phyloP scores from a whole-genome alignment of 768 basidiomycete genomes.

The Leucosporidium scottii region DNA sequence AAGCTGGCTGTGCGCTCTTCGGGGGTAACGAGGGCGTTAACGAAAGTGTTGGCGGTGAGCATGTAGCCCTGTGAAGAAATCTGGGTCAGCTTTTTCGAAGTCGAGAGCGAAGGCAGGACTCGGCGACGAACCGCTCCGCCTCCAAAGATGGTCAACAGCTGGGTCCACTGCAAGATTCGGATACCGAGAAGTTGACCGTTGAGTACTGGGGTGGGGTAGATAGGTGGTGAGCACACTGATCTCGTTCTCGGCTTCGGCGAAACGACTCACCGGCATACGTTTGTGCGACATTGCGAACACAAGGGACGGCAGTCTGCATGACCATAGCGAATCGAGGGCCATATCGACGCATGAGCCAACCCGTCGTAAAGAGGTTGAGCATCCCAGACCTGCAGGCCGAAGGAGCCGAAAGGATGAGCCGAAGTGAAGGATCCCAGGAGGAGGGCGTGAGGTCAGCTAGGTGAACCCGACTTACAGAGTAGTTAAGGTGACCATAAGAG shows the following conservation, averaged over 20 bases:
- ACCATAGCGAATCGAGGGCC: slow-evolving; percentile 39
- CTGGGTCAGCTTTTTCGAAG: too few species aligned
- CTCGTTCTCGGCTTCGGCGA: too few species aligned
- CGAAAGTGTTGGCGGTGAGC: slow-evolving; percentile 39
- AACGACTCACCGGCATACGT: slow-evolving; percentile 24
- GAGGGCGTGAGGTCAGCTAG: not conserved
- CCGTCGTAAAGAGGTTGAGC: slow-evolving; percentile 40
- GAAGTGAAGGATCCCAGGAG: not conserved
- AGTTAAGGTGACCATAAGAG: slow-evolving; percentile 37
- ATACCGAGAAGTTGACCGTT: slow-evolving; percentile 34
- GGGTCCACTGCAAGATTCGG: slow-evolving; percentile 38
- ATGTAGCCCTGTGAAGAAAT: not conserved
- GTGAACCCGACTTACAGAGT: slow-evolving; percentile 22
- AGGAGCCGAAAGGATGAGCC: not conserved
- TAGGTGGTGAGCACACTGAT: too few species aligned
- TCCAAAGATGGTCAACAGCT: slow-evolving; percentile 40
- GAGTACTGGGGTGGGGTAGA: slow-evolving; percentile 5
- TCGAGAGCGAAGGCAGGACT: too few species aligned
- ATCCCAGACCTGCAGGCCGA: not conserved
- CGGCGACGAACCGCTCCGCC: slow-evolving; percentile 39
- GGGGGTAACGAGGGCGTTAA: slow-evolving; percentile 33
- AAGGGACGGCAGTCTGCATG: slow-evolving; percentile 38
- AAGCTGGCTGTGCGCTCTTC: slow-evolving; percentile 40
- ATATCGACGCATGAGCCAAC: slow-evolving; percentile 34
- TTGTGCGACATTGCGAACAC: slow-evolving; percentile 38